phyloP scores from a whole-genome alignment of 2,329 filamentous ascomycete genomes.

The Pseudogymnoascus sp. region DNA sequence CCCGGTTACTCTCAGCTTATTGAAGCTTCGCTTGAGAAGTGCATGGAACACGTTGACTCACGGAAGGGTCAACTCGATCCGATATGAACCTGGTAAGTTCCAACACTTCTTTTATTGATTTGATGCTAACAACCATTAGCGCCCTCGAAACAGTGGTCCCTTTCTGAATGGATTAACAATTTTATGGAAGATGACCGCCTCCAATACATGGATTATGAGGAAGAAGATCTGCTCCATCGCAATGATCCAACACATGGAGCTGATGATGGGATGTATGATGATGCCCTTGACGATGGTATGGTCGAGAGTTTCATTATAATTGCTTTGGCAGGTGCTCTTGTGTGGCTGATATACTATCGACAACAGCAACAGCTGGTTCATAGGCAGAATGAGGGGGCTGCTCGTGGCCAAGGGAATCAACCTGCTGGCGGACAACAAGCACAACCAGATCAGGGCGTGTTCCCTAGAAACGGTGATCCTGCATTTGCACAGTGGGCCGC shows the following conservation, averaged over 20 bases:
- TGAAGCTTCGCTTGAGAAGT: slow-evolving; percentile 76
- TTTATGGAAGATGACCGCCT: slow-evolving; percentile 62
- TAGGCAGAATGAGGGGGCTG: slow-evolving; percentile 23
- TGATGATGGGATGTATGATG: slow-evolving; percentile 49
- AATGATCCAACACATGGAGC: slow-evolving; percentile 48
- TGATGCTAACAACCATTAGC: slow-evolving; percentile 39
- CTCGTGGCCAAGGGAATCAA: slow-evolving; percentile 22
- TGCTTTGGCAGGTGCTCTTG: slow-evolving; percentile 62
- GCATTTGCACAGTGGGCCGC: slow-evolving; percentile 55
- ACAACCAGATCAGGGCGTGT: slow-evolving; percentile 43
- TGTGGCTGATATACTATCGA: slow-evolving; percentile 73
- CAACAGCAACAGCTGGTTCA: slow-evolving; percentile 58
- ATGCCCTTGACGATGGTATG: slow-evolving; percentile 65
- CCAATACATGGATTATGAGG: slow-evolving; percentile 52
- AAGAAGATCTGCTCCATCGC: slow-evolving; percentile 32
- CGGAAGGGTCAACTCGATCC: slow-evolving; percentile 85
- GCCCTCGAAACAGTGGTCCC: slow-evolving; percentile 62
- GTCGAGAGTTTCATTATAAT: slow-evolving; percentile 81
- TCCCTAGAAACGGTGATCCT: slow-evolving; percentile 58
- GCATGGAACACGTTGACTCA: slow-evolving; percentile 92
- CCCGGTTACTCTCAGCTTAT: slow-evolving; percentile 77
- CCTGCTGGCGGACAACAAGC: slow-evolving; percentile 19
- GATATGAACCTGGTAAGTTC: slow-evolving; percentile 73
- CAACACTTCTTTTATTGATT: not conserved
- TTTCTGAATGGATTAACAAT: slow-evolving; percentile 78